A percentile compares a stretch with the other conserved stretches of the same genome.
Conservation (phyloP, 345 rosid genomes). For the Cardamine resedifolia region DNA sequence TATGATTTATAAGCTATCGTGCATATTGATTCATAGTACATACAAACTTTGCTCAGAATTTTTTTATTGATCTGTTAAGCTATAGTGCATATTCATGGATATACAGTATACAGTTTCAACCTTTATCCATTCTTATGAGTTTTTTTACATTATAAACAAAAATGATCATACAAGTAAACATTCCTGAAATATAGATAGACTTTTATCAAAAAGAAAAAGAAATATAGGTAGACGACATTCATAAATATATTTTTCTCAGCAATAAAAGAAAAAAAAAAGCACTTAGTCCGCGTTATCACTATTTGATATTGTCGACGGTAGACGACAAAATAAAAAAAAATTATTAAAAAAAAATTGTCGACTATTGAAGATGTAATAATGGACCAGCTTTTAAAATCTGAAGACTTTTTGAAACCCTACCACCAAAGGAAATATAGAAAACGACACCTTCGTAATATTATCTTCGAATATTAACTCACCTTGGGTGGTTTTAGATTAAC, state of each 20-base stretch:
- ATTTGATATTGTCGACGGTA: slow-evolving; percentile 24
- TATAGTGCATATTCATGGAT: slow-evolving; percentile 1
- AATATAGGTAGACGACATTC: background rate
- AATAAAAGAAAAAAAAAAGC: background rate
- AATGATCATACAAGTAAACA: background rate
- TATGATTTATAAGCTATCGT: background rate
- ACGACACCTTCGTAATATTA: slow-evolving; percentile 14
- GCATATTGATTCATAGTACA: slow-evolving; percentile 7
- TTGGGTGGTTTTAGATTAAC: slow-evolving; percentile 13
- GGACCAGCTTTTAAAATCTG: slow-evolving; percentile 13
- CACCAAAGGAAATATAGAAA: slow-evolving; percentile 28
- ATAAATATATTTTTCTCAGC: background rate
- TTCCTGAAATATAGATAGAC: background rate
- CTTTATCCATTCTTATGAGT: background rate
- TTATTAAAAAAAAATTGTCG: background rate
- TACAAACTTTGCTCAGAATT: slow-evolving; percentile 1
- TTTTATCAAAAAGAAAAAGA: too few relatives aligned
- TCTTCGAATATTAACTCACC: slow-evolving; percentile 10
- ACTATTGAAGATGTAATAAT: slow-evolving; percentile 24
- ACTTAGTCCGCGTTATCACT: slow-evolving; percentile 11
- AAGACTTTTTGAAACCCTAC: slow-evolving; percentile 25
- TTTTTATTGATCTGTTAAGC: slow-evolving; percentile 10
- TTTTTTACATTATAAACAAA: background rate
- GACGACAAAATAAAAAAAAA: background rate
- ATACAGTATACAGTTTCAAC: slow-evolving; percentile 13